phyloP scores from a whole-genome alignment of 179 eudicot genomes.

The Actinidia polygama region DNA sequence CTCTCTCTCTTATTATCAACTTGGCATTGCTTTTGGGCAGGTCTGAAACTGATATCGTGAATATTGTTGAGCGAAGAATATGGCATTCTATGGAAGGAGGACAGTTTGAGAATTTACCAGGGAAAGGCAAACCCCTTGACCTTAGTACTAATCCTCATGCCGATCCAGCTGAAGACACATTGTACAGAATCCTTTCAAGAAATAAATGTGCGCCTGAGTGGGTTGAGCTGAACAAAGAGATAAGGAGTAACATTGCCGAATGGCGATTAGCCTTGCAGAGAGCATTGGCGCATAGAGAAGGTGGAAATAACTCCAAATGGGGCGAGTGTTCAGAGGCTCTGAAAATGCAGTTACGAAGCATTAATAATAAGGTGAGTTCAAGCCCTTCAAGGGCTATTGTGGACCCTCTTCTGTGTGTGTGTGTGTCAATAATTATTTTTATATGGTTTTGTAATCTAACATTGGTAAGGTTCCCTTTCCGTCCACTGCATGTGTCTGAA shows the following conservation, averaged over 20 bases:
- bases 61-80: constrained; percentile 83
- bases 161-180: constrained; percentile 88
- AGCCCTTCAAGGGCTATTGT: background rate
- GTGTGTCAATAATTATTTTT: background rate
- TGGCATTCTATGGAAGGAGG: constrained; percentile 96
- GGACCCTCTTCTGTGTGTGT: background rate
- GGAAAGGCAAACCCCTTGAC: constrained; percentile 85
- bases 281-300: constrained; percentile 47
- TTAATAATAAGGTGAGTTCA: constrained; percentile 76
- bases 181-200: constrained; percentile 74
- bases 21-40: constrained; percentile 35
- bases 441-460: background rate
- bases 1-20: background rate
- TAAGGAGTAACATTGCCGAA: constrained; percentile 49
- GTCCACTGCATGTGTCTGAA: too few relatives aligned
- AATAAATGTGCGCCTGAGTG: constrained; percentile 91
- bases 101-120: constrained; percentile 82
- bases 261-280: constrained; percentile 67
- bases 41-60: constrained; percentile 81
- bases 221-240: constrained; percentile 92
- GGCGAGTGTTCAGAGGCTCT: constrained; percentile 53
- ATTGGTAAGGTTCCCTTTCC: too few relatives aligned
- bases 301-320: constrained; percentile 60
- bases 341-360: constrained; percentile 53
- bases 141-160: constrained; percentile 76